phyloP scores from a whole-genome alignment of 768 basidiomycete species.

The Tylopilus felleus region DNA sequence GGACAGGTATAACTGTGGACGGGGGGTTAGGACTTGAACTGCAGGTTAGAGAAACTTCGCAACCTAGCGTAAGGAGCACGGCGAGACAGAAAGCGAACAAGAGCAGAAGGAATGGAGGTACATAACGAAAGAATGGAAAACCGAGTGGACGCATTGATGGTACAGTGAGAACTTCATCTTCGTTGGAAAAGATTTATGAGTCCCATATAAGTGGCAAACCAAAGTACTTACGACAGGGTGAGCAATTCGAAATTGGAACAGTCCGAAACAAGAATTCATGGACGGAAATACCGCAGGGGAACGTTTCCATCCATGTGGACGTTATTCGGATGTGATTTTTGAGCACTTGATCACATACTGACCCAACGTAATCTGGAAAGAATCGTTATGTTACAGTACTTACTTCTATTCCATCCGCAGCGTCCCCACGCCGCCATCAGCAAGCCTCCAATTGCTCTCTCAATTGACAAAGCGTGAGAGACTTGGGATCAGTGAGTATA shows the following conservation, averaged over 20 bases:
- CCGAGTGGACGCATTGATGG: neutral
- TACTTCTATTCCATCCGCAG: neutral
- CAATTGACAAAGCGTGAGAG: neutral
- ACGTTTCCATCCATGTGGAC: neutral
- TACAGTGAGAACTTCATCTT: neutral
- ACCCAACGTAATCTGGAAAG: neutral
- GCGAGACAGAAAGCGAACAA: slow-evolving; percentile 14
- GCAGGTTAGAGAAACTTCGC: neutral
- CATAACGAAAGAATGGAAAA: slow-evolving; percentile 9
- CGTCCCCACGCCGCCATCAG: neutral
- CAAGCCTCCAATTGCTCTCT: neutral
- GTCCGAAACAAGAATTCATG: neutral
- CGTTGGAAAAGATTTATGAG: too few relatives aligned
- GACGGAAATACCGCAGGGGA: neutral
- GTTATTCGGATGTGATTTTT: neutral
- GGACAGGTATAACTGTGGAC: neutral
- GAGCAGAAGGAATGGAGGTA: neutral
- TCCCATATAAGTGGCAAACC: neutral
- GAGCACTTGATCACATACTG: neutral
- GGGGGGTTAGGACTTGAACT: neutral
- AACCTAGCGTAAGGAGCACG: slow-evolving; percentile 13
- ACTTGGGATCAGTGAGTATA: neutral
- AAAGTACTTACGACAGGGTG: neutral
- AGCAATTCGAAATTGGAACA: neutral
- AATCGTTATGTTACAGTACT: neutral